Evolutionary conservation across 2,329 filamentous ascomycete genomes (phyloP), one percentile per base, ranked within the genome.

Genomic region (Hansfordia pulvinata): DNA sequence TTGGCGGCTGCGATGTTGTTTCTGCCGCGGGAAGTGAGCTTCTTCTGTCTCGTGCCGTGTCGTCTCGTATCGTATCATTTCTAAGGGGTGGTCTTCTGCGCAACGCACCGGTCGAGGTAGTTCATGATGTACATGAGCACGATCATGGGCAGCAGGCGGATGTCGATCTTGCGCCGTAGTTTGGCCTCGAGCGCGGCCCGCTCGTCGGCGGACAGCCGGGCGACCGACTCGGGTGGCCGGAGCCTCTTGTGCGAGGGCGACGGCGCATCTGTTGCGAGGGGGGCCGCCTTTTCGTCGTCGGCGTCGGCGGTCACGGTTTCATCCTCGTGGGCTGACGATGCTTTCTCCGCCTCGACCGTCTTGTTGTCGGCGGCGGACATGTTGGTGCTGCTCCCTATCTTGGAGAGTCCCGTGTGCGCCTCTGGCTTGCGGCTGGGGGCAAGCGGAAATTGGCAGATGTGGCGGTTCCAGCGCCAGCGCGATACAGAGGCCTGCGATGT

Each of bases 91-190:
- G n/a, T n/a, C n/a, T n/a, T n/a, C n/a, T n/a, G n/a, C n/a, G n/a
- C n/a, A n/a, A n/a, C n/a, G n/a, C 28, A 46, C 47, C 41, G 41
- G 22, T 74, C 69, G 9, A 78, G 50, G 42, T 76, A 78, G 39
- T 78, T 79, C 54, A 79, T 56, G 37, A 79, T 73, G 37, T 78
- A 81, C 60, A 81, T 78, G 24, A 80, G 38, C 27, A 80, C 67
- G 21, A 80, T 57, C 51, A 74, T 73, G 0, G 76, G 76, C 39
- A 83, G 54, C 17, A 82, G 46, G 27, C 74, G 56, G 7, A 65
- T 37, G 43, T 83, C 77, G 28, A 82, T 69, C 46, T 78, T 82
- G 33, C 64, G 60, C 31, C 64, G 56, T 27, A 83, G 49, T 26
- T 56, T 62, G 31, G 52, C 58, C 44, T 83, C 76, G 2, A 69